A percentile compares a stretch with the other conserved stretches of the same genome.
phyloP scores from a whole-genome alignment of 2,329 filamentous ascomycete genomes.

The Teratosphaeriaceae sp. region DNA sequence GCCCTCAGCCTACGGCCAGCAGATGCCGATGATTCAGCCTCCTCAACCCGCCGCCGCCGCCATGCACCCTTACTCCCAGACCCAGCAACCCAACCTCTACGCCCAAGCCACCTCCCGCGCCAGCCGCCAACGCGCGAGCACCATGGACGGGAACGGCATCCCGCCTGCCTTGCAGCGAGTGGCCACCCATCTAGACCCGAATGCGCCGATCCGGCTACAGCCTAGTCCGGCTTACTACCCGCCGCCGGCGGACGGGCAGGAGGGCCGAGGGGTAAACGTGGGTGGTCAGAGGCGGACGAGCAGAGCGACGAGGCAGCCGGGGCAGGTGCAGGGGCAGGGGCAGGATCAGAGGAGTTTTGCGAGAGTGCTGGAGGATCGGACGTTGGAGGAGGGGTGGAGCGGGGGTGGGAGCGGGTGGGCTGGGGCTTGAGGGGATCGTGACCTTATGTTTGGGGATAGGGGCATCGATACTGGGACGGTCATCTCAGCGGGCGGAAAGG shows the following conservation, averaged over 20 bases:
- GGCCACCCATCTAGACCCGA: conserved; percentile 92
- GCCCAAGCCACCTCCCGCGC: conserved; percentile 69
- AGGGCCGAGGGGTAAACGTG: conserved; percentile 56
- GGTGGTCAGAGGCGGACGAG: conserved; percentile 63
- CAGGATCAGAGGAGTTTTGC: conserved; percentile 75
- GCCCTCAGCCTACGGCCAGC: conserved; percentile 57
- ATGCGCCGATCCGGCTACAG: conserved; percentile 84
- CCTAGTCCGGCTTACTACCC: conserved; percentile 97
- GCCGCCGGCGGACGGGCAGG: conserved; percentile 76
- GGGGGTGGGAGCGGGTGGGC: conserved; percentile 14
- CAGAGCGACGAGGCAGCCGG: conserved; percentile 44
- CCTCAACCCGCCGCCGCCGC: conserved; percentile 38
- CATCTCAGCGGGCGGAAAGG: no score
- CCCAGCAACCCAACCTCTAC: conserved; percentile 59
- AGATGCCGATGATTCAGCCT: conserved; percentile 61
- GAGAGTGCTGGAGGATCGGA: conserved; percentile 87
- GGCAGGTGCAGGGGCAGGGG: no score
- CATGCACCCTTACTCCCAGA: conserved; percentile 29
- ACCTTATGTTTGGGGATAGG: background rate
- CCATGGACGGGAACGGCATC: conserved; percentile 94
- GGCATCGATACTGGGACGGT: conserved; percentile 1
- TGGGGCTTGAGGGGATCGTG: conserved; percentile 6
- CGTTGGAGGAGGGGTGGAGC: conserved; percentile 74
- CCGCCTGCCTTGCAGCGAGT: conserved; percentile 89
- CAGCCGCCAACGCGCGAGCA: conserved; percentile 82